phyloP scores from a whole-genome alignment of 768 basidiomycete species.

The Nevesoporus exiguus region DNA sequence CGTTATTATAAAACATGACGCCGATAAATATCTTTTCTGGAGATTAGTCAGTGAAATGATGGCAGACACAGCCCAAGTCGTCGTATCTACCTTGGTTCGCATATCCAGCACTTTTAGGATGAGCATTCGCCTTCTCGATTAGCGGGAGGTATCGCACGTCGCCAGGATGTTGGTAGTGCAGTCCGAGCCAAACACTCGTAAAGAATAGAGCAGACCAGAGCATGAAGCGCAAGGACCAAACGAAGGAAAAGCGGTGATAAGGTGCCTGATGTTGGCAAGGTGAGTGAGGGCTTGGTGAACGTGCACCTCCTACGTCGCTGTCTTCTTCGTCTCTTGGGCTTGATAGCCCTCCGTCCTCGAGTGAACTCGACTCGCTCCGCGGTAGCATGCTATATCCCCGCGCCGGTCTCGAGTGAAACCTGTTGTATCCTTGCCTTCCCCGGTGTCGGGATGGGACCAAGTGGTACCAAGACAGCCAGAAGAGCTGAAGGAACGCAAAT shows the following conservation, averaged over 20 bases:
- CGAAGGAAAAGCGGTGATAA: not conserved
- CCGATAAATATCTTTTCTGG: conserved; percentile 19
- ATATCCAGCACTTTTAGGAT: conserved; percentile 14
- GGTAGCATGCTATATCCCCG: conserved; percentile 11
- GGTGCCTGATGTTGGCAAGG: not conserved
- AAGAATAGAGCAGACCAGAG: conserved; percentile 6
- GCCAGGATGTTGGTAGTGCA: not conserved
- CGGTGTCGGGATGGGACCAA: not conserved
- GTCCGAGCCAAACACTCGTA: conserved; percentile 3
- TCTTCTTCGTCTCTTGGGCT: not conserved
- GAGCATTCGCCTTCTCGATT: conserved; percentile 13
- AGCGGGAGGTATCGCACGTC: conserved; percentile 15
- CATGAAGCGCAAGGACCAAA: not conserved
- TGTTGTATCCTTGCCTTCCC: not conserved
- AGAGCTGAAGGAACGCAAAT: conserved; percentile 10
- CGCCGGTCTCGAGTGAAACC: not conserved
- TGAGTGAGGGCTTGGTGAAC: not conserved
- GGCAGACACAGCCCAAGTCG: not conserved
- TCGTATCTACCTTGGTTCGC: conserved; percentile 9
- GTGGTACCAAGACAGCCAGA: not conserved
- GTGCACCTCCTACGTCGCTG: rapidly evolving
- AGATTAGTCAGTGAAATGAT: not conserved
- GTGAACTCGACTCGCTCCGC: conserved; percentile 4
- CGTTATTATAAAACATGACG: conserved; percentile 41
- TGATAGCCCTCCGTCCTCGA: not conserved